Percentiles rank a stretch among this genome's conserved stretches.
These are phyloP conservation scores for Colletotrichum eleusines DNA, from an alignment of 2,329 filamentous ascomycete genomes.

Conservation along the genomic window DNA sequence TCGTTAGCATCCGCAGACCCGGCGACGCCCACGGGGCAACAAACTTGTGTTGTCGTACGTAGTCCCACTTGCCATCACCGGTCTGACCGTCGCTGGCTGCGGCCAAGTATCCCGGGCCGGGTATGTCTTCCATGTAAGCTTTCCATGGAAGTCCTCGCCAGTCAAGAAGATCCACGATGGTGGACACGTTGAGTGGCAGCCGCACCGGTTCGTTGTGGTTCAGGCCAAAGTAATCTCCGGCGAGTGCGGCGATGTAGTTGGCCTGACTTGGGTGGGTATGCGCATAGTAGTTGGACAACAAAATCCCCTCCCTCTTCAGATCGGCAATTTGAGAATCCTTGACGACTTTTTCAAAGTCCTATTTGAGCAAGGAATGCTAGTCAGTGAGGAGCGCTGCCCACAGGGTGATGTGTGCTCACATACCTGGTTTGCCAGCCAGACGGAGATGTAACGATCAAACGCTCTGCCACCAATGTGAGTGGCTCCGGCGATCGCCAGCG, in stretches of 20 bases:
- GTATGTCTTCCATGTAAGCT: constrained; percentile 52
- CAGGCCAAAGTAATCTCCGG: constrained; percentile 62
- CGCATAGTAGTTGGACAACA: constrained; percentile 59
- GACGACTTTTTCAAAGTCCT: constrained; percentile 59
- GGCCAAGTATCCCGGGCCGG: constrained; percentile 57
- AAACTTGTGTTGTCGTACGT: constrained; percentile 44
- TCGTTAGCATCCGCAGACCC: constrained; percentile 34
- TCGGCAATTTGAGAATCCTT: constrained; percentile 55
- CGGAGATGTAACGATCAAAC: constrained; percentile 58
- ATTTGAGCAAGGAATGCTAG: constrained; percentile 26
- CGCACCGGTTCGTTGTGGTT: constrained; percentile 59
- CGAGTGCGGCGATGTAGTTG: constrained; percentile 61
- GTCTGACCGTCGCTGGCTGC: constrained; percentile 52
- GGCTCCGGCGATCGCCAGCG: constrained; percentile 27
- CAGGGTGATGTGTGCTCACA: constrained; percentile 30
- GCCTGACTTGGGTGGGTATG: constrained; percentile 61
- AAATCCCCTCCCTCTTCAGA: constrained; percentile 58
- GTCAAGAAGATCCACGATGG: constrained; percentile 52
- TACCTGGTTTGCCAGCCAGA: constrained; percentile 60
- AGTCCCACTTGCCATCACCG: constrained; percentile 48
- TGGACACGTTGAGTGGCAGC: constrained; percentile 57
- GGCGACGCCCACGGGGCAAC: constrained; percentile 2
- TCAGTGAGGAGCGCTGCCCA: constrained; percentile 33
- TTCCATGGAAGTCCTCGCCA: constrained; percentile 49
- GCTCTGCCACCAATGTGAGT: constrained; percentile 49